Base-by-base conservation (phyloP, 1,284 basidiomycete species). In the Microbotryomycetes sp. region DNA sequence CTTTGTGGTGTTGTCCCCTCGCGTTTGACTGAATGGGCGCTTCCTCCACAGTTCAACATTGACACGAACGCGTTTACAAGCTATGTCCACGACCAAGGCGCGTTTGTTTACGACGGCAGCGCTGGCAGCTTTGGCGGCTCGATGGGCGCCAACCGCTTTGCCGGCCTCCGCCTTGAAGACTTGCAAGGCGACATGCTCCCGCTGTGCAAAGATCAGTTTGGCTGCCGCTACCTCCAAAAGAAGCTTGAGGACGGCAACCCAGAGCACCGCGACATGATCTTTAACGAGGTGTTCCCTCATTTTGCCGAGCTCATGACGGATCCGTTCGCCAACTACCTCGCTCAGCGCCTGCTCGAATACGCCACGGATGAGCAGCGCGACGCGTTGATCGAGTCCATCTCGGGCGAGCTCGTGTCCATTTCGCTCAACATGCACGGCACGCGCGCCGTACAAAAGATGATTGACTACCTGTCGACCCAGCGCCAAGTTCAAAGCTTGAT, bases 341-440 rank as follows among this genome's bases (percentile, higher is more conserved):
- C 94, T 78, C 96, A 98, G 78, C 97, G 98, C 79, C 83, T 99
- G 57, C 80, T 99, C 69, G 96, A 99, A 78, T 94, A 86, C 77
- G 93, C 92, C 31, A 97, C 92, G 16, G 94, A 99, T 73, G 96
- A 98, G 73, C 96, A 98, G 75, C 85, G 96, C 64, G 94, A 93
- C 74, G 82, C 92, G 52, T 96, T 98, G 64, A 97, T 96, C 77
- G 94, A 98, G 76, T 92, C 91, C 24, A 94, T 99, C 55, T 91
- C 92, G 35, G 88, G 91, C 73, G 96, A 99, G 72, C 82, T 99
- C 54, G 96, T 99, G 71, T 91, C 88, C 73, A 98, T 99, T 75
- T 97, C 92, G 49, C 81, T 99, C 71, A 99, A 98, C 79, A 99
- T 99, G 96, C 96, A 99, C 77, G 96, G 96, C 46, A 99, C 96